Evolutionary conservation across 23 red algal genomes (phyloP).

Genomic region (Gracilaria vermiculophylla): DNA sequence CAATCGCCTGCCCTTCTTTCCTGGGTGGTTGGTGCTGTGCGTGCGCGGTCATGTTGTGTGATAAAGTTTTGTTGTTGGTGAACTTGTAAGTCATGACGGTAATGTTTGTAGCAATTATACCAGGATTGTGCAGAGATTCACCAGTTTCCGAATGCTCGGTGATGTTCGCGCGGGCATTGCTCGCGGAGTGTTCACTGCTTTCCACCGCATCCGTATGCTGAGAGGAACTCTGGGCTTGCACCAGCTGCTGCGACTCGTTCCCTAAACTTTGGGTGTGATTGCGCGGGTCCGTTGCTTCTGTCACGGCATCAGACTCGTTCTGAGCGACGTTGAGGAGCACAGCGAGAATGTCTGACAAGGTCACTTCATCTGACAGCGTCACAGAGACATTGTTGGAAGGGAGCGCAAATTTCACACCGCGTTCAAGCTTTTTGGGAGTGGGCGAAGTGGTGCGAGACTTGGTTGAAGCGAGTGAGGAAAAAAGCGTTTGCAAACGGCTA

Average conservation of each 20-base stretch:
- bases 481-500: not conserved
- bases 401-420: not conserved
- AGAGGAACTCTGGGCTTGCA: not conserved
- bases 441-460: not conserved
- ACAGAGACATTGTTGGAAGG: not conserved
- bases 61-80: no score
- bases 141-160: no score
- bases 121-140: no score
- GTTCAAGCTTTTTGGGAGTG: not conserved
- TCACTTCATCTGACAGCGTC: not conserved
- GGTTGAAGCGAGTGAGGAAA: not conserved
- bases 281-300: not conserved
- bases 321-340: not conserved
- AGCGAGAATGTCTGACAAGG: not conserved
- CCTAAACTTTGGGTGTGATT: not conserved
- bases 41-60: no score
- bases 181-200: not conserved
- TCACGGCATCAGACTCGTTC: not conserved
- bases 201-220: no score
- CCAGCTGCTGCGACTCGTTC: not conserved
- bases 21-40: not conserved
- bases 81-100: no score
- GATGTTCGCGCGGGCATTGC: no score
- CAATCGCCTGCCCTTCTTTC: not conserved
- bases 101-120: no score